A percentile compares a stretch with the other conserved stretches of the same genome.
Evolutionary conservation across 2,329 filamentous ascomycete species (phyloP).

Genomic region (Triangularia verruculosa): DNA sequence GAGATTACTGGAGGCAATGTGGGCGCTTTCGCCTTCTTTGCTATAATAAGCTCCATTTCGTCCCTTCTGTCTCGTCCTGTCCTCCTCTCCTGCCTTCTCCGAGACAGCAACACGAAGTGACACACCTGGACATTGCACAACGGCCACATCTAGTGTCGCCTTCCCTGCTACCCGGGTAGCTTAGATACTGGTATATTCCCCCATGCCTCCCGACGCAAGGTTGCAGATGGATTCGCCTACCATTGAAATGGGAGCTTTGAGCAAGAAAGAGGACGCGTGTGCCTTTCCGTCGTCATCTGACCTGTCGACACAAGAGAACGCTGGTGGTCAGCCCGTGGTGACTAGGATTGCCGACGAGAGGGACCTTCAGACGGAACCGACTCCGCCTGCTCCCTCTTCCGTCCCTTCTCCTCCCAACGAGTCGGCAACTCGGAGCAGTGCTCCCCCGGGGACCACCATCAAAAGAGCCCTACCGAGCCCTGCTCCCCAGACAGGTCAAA

Average conservation of each 20-base stretch:
- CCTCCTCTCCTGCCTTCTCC: slow-evolving; percentile 1
- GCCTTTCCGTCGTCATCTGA: neutral
- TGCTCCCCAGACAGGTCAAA: neutral
- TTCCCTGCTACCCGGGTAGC: neutral
- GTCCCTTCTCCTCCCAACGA: neutral
- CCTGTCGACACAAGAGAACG: neutral
- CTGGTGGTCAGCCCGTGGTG: neutral
- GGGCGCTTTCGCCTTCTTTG: neutral
- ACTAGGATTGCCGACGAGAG: neutral
- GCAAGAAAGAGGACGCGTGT: neutral
- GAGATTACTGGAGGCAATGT: neutral
- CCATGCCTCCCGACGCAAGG: neutral
- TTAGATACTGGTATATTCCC: neutral
- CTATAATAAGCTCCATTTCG: neutral
- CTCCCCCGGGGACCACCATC: neutral
- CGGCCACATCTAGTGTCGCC: neutral
- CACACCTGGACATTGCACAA: neutral
- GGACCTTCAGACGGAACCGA: neutral
- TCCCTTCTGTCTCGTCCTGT: neutral
- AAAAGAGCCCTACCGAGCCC: neutral
- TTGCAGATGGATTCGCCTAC: neutral
- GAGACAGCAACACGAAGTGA: slow-evolving; percentile 7
- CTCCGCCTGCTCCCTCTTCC: neutral
- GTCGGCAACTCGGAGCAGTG: neutral
- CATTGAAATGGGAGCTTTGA: neutral